Evolutionary conservation across 2,329 filamentous ascomycete genomes (phyloP).

Genomic region (Nemania sp.): DNA sequence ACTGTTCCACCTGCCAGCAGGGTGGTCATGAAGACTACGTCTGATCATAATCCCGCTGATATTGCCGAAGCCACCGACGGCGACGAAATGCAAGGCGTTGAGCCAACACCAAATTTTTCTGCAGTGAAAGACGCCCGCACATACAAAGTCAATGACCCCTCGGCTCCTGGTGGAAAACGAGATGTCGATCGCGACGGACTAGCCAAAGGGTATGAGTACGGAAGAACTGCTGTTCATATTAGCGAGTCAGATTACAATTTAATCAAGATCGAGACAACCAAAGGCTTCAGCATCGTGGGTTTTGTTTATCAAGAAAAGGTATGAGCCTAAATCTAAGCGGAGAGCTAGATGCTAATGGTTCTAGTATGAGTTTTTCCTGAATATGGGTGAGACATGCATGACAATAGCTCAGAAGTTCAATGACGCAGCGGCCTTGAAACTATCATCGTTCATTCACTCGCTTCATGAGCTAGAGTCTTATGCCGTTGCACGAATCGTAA

Average conservation of each 20-base stretch:
- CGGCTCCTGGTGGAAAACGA: constrained; percentile 74
- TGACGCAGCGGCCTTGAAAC: constrained; percentile 77
- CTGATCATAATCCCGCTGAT: constrained; percentile 51
- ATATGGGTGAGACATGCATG: constrained; percentile 78
- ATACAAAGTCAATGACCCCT: constrained; percentile 79
- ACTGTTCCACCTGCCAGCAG: constrained; percentile 75
- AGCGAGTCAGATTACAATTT: constrained; percentile 83
- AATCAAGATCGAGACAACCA: constrained; percentile 79
- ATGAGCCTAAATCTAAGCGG: constrained; percentile 27
- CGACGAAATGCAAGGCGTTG: constrained; percentile 54
- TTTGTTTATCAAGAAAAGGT: constrained; percentile 78
- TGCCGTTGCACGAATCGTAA: constrained; percentile 81
- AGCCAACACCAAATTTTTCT: constrained; percentile 57
- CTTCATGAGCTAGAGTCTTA: constrained; percentile 83
- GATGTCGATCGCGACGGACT: constrained; percentile 82
- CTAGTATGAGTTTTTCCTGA: constrained; percentile 81
- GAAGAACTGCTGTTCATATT: constrained; percentile 87
- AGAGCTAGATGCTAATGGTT: constrained; percentile 26
- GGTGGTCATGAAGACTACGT: constrained; percentile 62
- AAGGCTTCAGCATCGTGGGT: constrained; percentile 79
- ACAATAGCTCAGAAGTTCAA: constrained; percentile 78
- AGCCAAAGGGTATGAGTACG: constrained; percentile 93
- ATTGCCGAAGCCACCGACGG: constrained; percentile 53
- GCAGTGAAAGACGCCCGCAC: constrained; percentile 75
- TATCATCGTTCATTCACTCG: constrained; percentile 88